Evolutionary conservation across 768 basidiomycete genomes (phyloP).

Genomic region (Lentinula edodes): DNA sequence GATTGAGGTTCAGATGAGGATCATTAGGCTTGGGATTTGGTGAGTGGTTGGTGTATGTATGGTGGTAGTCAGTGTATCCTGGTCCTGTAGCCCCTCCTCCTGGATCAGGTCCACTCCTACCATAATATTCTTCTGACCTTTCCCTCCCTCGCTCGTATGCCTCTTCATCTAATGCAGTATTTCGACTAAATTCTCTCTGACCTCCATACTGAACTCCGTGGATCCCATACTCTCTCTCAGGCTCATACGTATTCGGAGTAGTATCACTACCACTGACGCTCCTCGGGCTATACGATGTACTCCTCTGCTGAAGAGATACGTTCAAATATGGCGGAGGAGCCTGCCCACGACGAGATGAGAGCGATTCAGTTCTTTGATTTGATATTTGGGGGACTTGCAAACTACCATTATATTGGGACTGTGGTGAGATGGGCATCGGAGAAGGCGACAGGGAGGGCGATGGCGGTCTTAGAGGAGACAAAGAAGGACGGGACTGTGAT

Average conservation of each 20-base stretch:
- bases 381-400: constrained; percentile 26
- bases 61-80: neutral
- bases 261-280: neutral
- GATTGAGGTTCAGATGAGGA: constrained; percentile 32
- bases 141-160: neutral
- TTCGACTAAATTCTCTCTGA: neutral
- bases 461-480: constrained; percentile 10
- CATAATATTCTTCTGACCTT: neutral
- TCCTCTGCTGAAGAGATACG: constrained; percentile 32
- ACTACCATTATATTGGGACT: neutral
- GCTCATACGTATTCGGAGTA: constrained; percentile 30
- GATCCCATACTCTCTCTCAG: constrained; percentile 16
- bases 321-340: constrained; percentile 30
- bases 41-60: constrained; percentile 18
- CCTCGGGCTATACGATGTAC: constrained; percentile 28
- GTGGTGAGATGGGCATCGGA: neutral
- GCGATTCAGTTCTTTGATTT: constrained; percentile 29
- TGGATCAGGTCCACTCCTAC: neutral
- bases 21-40: constrained; percentile 33
- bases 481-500: constrained; percentile 40
- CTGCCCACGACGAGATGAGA: constrained; percentile 28
- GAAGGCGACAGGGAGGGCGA: neutral
- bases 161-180: neutral
- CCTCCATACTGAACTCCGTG: constrained; percentile 31
- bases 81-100: neutral